phyloP scores from a whole-genome alignment of 768 basidiomycete species.

The Tricholoma terreum region DNA sequence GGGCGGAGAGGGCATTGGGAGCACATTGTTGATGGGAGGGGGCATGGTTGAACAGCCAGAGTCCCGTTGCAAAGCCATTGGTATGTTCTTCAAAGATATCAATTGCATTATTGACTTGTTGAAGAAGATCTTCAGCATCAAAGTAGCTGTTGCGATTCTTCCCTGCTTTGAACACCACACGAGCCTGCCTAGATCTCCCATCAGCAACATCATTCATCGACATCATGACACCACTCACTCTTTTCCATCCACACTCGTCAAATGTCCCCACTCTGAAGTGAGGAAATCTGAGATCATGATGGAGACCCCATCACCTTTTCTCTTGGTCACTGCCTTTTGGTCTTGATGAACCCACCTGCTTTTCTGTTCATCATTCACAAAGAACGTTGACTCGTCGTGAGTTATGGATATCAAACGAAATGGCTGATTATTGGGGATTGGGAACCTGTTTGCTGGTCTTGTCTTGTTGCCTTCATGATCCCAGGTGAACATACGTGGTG shows the following conservation, averaged over 20 bases:
- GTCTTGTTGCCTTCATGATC: not conserved
- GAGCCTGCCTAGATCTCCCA: not conserved
- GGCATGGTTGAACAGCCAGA: not conserved
- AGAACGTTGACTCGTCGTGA: not conserved
- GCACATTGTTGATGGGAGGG: slow-evolving; percentile 19
- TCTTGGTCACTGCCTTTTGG: not conserved
- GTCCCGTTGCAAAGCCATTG: not conserved
- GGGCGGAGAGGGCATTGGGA: too few species aligned
- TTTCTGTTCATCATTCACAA: not conserved
- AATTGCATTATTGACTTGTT: slow-evolving; percentile 14
- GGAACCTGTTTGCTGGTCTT: not conserved
- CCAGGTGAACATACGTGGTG: not conserved
- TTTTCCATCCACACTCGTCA: not conserved
- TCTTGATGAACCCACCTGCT: not conserved
- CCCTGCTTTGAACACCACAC: slow-evolving; percentile 11
- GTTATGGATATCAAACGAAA: not conserved
- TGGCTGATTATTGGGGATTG: not conserved
- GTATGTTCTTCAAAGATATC: slow-evolving; percentile 12
- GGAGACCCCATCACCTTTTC: not conserved
- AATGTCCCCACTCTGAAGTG: not conserved
- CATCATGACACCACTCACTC: not conserved
- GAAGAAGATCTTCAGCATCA: slow-evolving; percentile 10
- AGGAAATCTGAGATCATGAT: too few species aligned
- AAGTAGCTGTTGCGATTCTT: slow-evolving; percentile 19
- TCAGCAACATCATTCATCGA: not conserved